phyloP scores from a whole-genome alignment of 1,139 yeast genomes.

The Yamadazyma blattariae region DNA sequence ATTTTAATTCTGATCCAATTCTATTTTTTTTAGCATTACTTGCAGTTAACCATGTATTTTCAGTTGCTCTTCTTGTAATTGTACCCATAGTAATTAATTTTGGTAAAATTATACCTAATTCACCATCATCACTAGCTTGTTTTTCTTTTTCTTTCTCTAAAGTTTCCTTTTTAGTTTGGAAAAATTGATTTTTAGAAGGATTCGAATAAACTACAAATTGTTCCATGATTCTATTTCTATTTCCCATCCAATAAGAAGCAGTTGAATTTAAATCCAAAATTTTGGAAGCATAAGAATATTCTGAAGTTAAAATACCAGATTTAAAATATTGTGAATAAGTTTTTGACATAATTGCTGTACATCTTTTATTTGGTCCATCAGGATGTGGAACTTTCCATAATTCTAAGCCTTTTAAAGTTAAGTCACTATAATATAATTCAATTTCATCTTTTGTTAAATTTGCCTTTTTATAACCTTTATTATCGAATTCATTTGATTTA shows the following conservation, averaged over 20 bases:
- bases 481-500: constrained; percentile 36
- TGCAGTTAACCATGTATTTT: constrained; percentile 96
- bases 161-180: constrained; percentile 14
- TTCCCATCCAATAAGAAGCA: constrained; percentile 92
- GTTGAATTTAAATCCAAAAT: constrained; percentile 74
- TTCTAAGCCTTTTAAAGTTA: constrained; percentile 22
- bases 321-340: constrained; percentile 71
- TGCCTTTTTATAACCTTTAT: constrained; percentile 53
- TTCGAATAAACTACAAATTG: constrained; percentile 75
- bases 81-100: constrained; percentile 92
- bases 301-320: constrained; percentile 67
- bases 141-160: constrained; percentile 8
- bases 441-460: constrained; percentile 27
- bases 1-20: constrained; percentile 90
- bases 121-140: constrained; percentile 1
- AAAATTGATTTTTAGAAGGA: constrained; percentile 22
- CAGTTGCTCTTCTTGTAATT: constrained; percentile 93
- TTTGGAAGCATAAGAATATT: constrained; percentile 68
- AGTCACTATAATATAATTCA: constrained; percentile 20
- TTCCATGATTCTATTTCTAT: constrained; percentile 75
- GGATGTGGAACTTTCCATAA: constrained; percentile 86
- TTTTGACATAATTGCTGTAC: constrained; percentile 80
- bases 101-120: constrained; percentile 77
- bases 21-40: constrained; percentile 84
- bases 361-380: constrained; percentile 72